These are phyloP conservation scores for Intubia oerlemansii DNA, from an alignment of 2,329 filamentous ascomycete species.

Conservation along the genomic window DNA sequence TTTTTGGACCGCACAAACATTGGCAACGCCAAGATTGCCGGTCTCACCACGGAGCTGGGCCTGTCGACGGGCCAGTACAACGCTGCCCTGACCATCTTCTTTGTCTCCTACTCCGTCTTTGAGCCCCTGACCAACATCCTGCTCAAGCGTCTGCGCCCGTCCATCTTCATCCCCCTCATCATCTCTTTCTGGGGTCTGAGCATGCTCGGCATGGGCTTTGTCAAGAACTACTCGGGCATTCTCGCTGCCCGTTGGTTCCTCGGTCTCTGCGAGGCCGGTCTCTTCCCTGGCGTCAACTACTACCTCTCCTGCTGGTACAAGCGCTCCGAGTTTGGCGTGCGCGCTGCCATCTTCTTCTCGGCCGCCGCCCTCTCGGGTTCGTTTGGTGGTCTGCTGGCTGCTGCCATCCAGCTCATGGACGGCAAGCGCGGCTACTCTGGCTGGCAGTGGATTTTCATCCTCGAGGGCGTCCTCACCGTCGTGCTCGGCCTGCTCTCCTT, in stretches of 20 bases:
- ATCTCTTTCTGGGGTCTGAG: conserved; percentile 49
- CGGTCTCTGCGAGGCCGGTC: conserved; percentile 51
- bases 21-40: conserved; percentile 43
- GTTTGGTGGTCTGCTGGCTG: conserved; percentile 49
- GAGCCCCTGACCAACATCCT: conserved; percentile 63
- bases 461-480: conserved; percentile 47
- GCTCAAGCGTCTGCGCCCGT: conserved; percentile 55
- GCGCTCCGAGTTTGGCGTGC: conserved; percentile 50
- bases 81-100: conserved; percentile 60
- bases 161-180: conserved; percentile 60
- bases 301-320: conserved; percentile 67
- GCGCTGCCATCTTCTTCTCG: conserved; percentile 58
- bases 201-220: conserved; percentile 51
- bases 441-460: conserved; percentile 42
- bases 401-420: conserved; percentile 45
- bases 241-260: conserved; percentile 51
- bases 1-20: conserved; percentile 65
- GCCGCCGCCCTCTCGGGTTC: conserved; percentile 57
- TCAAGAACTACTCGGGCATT: conserved; percentile 38
- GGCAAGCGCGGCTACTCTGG: conserved; percentile 29
- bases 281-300: conserved; percentile 49
- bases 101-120: conserved; percentile 64
- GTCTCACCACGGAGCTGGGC: conserved; percentile 30
- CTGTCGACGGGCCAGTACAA: conserved; percentile 50
- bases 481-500: conserved; percentile 42